These are phyloP conservation scores for Lecanicillium sp. DNA, from an alignment of 2,329 filamentous ascomycete species.

Conservation along the genomic window DNA sequence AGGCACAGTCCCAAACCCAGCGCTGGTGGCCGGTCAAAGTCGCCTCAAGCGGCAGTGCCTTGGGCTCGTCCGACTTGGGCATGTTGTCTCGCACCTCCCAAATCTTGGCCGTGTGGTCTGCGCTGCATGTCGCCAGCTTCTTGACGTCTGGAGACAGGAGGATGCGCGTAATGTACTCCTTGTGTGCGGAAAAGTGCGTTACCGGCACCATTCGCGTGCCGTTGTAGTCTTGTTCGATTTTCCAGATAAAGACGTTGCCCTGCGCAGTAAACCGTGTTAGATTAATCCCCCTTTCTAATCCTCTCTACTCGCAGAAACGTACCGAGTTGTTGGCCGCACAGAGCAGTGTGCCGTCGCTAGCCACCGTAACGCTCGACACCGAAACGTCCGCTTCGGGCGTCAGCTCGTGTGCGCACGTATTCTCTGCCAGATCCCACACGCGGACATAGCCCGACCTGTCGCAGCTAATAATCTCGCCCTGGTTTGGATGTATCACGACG, in stretches of 20 bases:
- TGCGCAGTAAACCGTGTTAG: slow-evolving; percentile 24
- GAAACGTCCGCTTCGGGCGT: slow-evolving; percentile 94
- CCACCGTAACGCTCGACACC: slow-evolving; percentile 90
- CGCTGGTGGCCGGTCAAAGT: slow-evolving; percentile 85
- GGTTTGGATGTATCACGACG: slow-evolving; percentile 98
- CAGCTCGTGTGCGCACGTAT: slow-evolving; percentile 91
- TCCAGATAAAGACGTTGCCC: slow-evolving; percentile 98
- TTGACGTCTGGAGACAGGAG: slow-evolving; percentile 89
- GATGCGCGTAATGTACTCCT: slow-evolving; percentile 86
- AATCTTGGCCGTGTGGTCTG: slow-evolving; percentile 90
- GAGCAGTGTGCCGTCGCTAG: slow-evolving; percentile 84
- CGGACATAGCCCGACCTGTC: slow-evolving; percentile 87
- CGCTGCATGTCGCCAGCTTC: slow-evolving; percentile 86
- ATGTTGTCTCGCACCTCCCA: slow-evolving; percentile 81
- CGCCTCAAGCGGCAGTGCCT: slow-evolving; percentile 71
- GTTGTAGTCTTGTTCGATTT: slow-evolving; percentile 75
- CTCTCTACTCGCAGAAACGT: slow-evolving; percentile 19
- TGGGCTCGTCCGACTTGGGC: slow-evolving; percentile 31
- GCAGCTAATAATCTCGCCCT: slow-evolving; percentile 95
- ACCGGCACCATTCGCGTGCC: slow-evolving; percentile 78
- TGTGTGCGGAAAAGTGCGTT: slow-evolving; percentile 83
- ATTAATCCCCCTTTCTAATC: not conserved
- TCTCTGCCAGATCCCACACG: slow-evolving; percentile 95
- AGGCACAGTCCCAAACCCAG: slow-evolving; percentile 97
- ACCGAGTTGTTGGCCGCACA: slow-evolving; percentile 90